A percentile compares a stretch with the other conserved stretches of the same genome.
phyloP scores from a whole-genome alignment of 495 filamentous ascomycete genomes.

The Clavariopsis aquatica region DNA sequence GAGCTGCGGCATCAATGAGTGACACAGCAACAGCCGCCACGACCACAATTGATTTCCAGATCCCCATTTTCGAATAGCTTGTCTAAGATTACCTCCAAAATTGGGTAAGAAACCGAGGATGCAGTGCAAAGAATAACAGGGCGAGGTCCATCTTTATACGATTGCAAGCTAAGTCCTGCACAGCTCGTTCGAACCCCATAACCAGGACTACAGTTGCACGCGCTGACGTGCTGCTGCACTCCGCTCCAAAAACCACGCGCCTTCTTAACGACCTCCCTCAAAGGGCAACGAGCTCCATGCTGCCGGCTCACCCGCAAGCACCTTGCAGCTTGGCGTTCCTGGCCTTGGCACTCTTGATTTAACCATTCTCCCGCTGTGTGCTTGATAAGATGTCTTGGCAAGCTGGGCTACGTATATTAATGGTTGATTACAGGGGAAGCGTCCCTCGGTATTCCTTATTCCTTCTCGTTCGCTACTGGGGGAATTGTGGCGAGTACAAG shows the following conservation, averaged over 20 bases:
- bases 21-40: slow-evolving; percentile 10
- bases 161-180: neutral
- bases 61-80: neutral
- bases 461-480: neutral
- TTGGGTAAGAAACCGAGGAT: neutral
- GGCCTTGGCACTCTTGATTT: neutral
- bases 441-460: neutral
- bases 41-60: slow-evolving; percentile 17
- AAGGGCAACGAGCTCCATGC: neutral
- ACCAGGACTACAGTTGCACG: neutral
- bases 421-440: neutral
- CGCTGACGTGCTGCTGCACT: neutral
- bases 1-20: neutral
- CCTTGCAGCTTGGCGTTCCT: neutral
- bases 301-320: neutral
- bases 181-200: neutral
- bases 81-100: neutral
- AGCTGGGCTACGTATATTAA: neutral
- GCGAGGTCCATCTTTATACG: neutral
- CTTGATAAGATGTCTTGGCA: neutral
- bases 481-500: neutral
- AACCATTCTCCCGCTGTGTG: neutral
- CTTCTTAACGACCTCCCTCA: neutral
- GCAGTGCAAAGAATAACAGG: neutral
- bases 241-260: neutral